phyloP scores from a whole-genome alignment of 371 early-diverging fungal genomes.

The Mucor piriformis region DNA sequence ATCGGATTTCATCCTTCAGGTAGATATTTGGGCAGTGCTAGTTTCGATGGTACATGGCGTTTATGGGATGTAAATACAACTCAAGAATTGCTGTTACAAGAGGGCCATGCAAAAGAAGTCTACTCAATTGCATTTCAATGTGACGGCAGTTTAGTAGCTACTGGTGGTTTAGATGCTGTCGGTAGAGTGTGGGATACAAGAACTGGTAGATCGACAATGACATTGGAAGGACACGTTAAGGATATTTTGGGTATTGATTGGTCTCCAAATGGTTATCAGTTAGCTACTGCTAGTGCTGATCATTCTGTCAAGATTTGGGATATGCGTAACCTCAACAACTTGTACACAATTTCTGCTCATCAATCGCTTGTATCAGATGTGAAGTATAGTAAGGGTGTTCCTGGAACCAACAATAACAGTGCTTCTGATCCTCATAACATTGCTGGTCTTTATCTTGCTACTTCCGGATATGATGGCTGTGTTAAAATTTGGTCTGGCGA shows the following conservation, averaged over 20 bases:
- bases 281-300: constrained; percentile 83
- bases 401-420: constrained; percentile 22
- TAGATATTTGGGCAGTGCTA: constrained; percentile 83
- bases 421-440: constrained; percentile 33
- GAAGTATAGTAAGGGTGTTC: constrained; percentile 58
- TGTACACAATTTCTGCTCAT: constrained; percentile 92
- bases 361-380: constrained; percentile 86
- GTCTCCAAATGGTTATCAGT: constrained; percentile 87
- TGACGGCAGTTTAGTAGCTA: constrained; percentile 91
- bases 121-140: constrained; percentile 88
- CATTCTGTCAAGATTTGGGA: constrained; percentile 92
- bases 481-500: constrained; percentile 93
- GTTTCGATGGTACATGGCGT: constrained; percentile 93
- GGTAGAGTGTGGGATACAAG: constrained; percentile 96
- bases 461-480: constrained; percentile 87
- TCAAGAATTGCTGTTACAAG: constrained; percentile 84
- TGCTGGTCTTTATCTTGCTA: constrained; percentile 66
- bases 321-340: constrained; percentile 74
- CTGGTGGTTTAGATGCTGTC: constrained; percentile 88
- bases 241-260: constrained; percentile 89
- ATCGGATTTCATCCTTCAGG: constrained; percentile 93
- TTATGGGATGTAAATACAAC: constrained; percentile 88
- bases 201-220: constrained; percentile 88
- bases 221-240: constrained; percentile 89
- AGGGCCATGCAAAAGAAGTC: constrained; percentile 93